Evolutionary conservation across 495 filamentous ascomycete species (phyloP).

Genomic region (Friedmanniomyces simplex): DNA sequence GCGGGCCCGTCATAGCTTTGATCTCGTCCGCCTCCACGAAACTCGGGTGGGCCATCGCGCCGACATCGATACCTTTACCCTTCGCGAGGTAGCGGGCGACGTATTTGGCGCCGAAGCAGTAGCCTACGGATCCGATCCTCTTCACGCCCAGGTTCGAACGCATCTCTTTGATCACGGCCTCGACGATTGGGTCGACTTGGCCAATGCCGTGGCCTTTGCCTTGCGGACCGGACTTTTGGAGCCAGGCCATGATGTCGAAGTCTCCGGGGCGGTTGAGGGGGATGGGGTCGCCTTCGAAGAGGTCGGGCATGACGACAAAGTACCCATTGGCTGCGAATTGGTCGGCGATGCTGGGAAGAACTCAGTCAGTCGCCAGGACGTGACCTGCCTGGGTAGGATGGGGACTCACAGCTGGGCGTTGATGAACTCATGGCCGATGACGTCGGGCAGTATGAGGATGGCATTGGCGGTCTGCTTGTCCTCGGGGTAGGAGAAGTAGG

Average conservation of each 20-base stretch:
- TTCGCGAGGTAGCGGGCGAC: conserved; percentile 37
- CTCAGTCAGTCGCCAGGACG: conserved; percentile 5
- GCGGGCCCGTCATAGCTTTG: conserved; percentile 54
- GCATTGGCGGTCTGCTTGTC: conserved; percentile 34
- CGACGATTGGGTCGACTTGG: conserved; percentile 55
- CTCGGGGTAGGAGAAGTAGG: conserved; percentile 37
- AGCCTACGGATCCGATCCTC: conserved; percentile 62
- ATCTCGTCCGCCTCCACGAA: conserved; percentile 72
- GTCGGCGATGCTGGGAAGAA: conserved; percentile 51
- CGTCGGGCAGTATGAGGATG: conserved; percentile 34
- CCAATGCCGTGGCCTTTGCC: conserved; percentile 43
- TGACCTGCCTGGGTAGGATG: not conserved
- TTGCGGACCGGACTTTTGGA: conserved; percentile 23
- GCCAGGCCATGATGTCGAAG: conserved; percentile 54
- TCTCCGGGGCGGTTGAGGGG: conserved; percentile 45
- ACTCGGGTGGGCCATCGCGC: conserved; percentile 66
- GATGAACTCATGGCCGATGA: conserved; percentile 50
- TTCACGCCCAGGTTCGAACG: conserved; percentile 47
- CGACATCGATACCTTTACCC: conserved; percentile 45
- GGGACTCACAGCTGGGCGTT: conserved; percentile 58
- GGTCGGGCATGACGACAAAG: conserved; percentile 62
- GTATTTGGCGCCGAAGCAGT: conserved; percentile 67
- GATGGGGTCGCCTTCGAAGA: conserved; percentile 64
- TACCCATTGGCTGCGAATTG: conserved; percentile 77
- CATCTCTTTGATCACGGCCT: conserved; percentile 48